Percentiles rank a stretch among this genome's conserved stretches.
Conservation (phyloP, 2,329 filamentous ascomycete genomes). For the Anthostomella pinea region DNA sequence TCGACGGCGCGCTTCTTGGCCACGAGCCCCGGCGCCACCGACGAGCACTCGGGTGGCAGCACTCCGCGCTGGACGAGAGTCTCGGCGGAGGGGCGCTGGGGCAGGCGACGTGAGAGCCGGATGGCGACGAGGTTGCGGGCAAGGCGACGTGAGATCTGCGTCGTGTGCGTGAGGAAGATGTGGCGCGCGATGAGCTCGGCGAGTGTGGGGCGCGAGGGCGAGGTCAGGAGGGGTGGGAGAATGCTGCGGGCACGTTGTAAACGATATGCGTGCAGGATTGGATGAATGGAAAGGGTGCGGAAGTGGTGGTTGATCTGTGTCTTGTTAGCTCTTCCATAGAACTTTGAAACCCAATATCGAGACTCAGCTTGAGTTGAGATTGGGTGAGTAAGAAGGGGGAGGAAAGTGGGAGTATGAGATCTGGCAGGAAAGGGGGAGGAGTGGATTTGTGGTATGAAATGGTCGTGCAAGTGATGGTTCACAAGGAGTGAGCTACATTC, state of each 20-base stretch:
- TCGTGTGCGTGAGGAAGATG: conserved; percentile 66
- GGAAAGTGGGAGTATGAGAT: too few species aligned
- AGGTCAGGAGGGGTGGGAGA: conserved; percentile 55
- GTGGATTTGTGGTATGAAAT: too few species aligned
- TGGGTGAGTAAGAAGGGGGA: too few species aligned
- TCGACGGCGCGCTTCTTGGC: conserved; percentile 62
- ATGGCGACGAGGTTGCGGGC: conserved; percentile 64
- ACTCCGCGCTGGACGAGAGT: conserved; percentile 62
- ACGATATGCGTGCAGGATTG: conserved; percentile 62
- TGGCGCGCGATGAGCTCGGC: conserved; percentile 59
- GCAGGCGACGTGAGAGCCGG: conserved; percentile 59
- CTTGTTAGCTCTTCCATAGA: conserved; percentile 11
- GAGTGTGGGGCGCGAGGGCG: conserved; percentile 56
- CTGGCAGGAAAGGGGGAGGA: too few species aligned
- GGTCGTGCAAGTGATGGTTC: too few species aligned
- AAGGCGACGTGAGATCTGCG: conserved; percentile 61
- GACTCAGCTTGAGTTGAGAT: too few species aligned
- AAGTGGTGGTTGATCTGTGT: conserved; percentile 59
- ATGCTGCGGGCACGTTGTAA: conserved; percentile 53
- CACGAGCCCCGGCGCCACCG: conserved; percentile 59
- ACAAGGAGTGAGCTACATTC: too few species aligned
- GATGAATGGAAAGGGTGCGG: conserved; percentile 59
- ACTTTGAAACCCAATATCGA: too few species aligned
- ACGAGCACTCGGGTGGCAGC: conserved; percentile 59
- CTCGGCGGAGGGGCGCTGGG: conserved; percentile 56